phyloP scores from a whole-genome alignment of 768 basidiomycete genomes.

The Mycena olivaceomarginata region DNA sequence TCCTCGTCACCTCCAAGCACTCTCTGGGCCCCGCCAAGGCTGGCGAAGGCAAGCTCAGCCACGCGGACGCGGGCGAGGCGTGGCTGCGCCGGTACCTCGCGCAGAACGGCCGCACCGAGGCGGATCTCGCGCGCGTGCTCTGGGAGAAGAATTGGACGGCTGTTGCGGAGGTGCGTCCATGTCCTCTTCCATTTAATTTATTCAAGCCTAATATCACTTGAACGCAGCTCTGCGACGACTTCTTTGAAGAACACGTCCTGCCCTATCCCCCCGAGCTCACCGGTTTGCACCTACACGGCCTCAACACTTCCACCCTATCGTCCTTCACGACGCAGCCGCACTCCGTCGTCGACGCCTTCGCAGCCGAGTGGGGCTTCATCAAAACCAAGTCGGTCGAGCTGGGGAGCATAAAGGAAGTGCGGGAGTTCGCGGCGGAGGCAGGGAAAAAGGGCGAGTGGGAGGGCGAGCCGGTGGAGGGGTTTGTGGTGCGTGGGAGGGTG shows the following conservation, averaged over 20 bases:
- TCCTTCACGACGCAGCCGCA: conserved; percentile 85
- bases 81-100: conserved; percentile 88
- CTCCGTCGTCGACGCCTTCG: conserved; percentile 83
- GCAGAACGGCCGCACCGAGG: conserved; percentile 79
- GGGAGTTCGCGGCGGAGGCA: conserved; percentile 81
- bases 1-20: conserved; percentile 96
- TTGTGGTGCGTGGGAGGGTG: conserved; percentile 33
- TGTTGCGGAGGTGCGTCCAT: conserved; percentile 85
- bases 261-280: conserved; percentile 87
- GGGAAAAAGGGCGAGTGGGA: conserved; percentile 70
- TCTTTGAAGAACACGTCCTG: conserved; percentile 97
- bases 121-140: conserved; percentile 82
- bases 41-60: conserved; percentile 62
- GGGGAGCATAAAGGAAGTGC: conserved; percentile 79
- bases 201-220: background rate
- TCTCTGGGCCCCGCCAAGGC: conserved; percentile 77
- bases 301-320: conserved; percentile 80
- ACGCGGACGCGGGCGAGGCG: conserved; percentile 87
- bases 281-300: conserved; percentile 94
- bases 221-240: conserved; percentile 94
- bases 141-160: conserved; percentile 94
- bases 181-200: background rate
- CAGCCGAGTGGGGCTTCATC: conserved; percentile 94
- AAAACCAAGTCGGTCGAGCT: conserved; percentile 80
- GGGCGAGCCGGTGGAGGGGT: conserved; percentile 40